Evolutionary conservation across 78 protist genomes (phyloP).

Genomic region (Dictyostelium capitatum): DNA sequence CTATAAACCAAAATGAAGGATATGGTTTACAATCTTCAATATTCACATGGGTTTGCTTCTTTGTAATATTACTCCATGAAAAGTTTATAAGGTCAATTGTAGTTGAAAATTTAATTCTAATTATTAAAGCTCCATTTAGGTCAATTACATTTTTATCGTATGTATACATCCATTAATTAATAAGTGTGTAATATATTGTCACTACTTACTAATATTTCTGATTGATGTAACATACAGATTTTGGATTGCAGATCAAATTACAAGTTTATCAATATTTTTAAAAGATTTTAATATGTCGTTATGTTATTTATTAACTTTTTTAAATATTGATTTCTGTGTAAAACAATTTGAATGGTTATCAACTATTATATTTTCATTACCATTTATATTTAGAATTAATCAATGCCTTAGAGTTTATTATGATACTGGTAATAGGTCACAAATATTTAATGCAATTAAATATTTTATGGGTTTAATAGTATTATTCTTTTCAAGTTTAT

Average conservation of each 20-base stretch:
- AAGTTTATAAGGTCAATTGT: neutral
- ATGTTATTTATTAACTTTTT: conserved; percentile 21
- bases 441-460: conserved; percentile 25
- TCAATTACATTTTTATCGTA: conserved; percentile 25
- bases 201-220: no score
- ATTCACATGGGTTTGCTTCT: neutral
- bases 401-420: conserved; percentile 33
- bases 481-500: conserved; percentile 18
- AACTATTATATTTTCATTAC: neutral
- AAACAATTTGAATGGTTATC: neutral
- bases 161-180: neutral
- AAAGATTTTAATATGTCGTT: conserved; percentile 25
- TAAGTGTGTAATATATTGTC: no score
- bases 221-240: no score
- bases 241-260: conserved; percentile 56
- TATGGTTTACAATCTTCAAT: neutral
- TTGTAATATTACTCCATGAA: neutral
- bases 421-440: conserved; percentile 15
- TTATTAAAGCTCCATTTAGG: conserved; percentile 5
- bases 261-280: conserved; percentile 24
- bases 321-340: neutral
- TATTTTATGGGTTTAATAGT: conserved; percentile 29
- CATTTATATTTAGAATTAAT: conserved; percentile 13
- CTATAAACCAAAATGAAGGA: neutral
- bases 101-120: neutral